phyloP scores from a whole-genome alignment of 306 rosid species.

The Pterocarpus santalinus region DNA sequence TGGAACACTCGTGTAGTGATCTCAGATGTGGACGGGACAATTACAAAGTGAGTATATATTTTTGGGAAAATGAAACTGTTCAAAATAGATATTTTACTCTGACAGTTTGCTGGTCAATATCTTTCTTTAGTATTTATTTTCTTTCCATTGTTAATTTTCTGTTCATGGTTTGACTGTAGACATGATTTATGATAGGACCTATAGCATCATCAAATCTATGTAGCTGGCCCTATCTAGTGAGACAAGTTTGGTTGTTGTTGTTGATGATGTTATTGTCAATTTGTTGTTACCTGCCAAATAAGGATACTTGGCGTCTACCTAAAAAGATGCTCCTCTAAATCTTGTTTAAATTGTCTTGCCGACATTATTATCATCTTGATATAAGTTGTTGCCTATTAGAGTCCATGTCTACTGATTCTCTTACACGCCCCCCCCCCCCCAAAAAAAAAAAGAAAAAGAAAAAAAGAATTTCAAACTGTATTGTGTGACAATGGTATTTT shows the following conservation, averaged over 20 bases:
- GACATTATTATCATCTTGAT: constrained; percentile 23
- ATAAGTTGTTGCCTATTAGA: constrained; percentile 1
- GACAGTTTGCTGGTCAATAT: constrained; percentile 8
- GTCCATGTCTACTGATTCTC: constrained; percentile 3
- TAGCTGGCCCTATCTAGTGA: not conserved
- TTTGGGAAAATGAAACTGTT: constrained; percentile 35
- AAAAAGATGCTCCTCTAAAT: constrained; percentile 31
- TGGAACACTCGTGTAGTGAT: constrained; percentile 89
- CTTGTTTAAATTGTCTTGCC: not conserved
- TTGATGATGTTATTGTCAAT: not conserved
- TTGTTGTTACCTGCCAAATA: constrained; percentile 29
- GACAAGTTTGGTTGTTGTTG: not conserved
- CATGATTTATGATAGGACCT: not conserved
- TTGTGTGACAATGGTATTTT: constrained; percentile 34
- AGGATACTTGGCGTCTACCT: constrained; percentile 22
- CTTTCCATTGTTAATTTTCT: constrained; percentile 36
- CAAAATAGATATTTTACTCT: constrained; percentile 19
- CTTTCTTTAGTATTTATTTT: constrained; percentile 23
- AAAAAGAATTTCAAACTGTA: not conserved
- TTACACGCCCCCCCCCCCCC: not conserved
- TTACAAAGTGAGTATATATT: constrained; percentile 73
- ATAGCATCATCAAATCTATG: not conserved
- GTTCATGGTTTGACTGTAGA: not conserved
- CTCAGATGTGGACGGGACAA: constrained; percentile 99
- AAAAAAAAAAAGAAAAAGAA: no score